Base-by-base conservation (phyloP, 345 rosid genomes). In the Hibiscus mutabilis region DNA sequence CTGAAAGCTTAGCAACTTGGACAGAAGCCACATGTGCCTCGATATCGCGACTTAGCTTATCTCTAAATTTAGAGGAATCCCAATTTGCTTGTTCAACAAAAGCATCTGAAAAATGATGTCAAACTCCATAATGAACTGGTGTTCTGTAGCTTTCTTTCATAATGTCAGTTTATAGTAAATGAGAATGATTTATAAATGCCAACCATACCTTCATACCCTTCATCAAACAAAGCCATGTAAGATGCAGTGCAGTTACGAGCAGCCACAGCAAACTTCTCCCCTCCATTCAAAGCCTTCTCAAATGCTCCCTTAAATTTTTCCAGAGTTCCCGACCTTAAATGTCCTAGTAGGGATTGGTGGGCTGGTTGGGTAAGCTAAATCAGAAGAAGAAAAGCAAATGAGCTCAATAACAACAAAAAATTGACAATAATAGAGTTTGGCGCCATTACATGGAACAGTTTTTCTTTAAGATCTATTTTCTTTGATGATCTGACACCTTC, bases 351-450 rank as follows among this genome's bases (percentile, higher is more conserved):
- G 57, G 87, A 82, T 73, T 88, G 96, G 78, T 86, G 87, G 66
- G 95, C 84, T 18, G 98, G 95, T 86, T 87, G 90, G 75, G 89
- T 92, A 83, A 91, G 97, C 98, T 96, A 78, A 60, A 73, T 75
- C 42, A 67, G 57, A 73, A 72, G n/a, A 74, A 52, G 14, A 72
- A n/a, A 40, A 55, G 44, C 29, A 74, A 77, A 74, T 76, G 21
- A 81, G 70, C 35, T 37, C 65, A 15, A 51, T 9, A 56, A 63
- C 29, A 15, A 53, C 18, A 60, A 58, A 74, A 68, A 44, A 11
- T 58, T 47, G 19, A 27, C 22, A 73, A 24, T 13, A 73, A 29
- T 5, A 31, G 7, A 52, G 29, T 46, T 57, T 4, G 72, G 31
- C 65, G 66, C 66, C 70, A 84, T 86, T 88, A 95, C 99, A 68